These are phyloP conservation scores for Boletus tomentosulus DNA, from an alignment of 768 basidiomycete genomes.

Conservation along the genomic window DNA sequence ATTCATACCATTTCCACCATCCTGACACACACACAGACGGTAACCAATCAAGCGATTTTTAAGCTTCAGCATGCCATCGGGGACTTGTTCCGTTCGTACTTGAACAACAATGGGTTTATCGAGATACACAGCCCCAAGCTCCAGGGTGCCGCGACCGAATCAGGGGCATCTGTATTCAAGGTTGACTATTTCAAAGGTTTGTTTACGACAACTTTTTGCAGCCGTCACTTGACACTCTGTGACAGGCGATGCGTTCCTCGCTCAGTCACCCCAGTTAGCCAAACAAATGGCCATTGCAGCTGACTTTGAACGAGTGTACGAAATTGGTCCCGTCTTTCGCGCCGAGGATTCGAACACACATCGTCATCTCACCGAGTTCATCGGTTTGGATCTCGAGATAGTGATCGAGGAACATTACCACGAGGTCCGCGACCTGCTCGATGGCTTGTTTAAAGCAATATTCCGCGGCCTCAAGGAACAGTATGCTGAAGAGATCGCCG, in stretches of 20 bases:
- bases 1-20: not conserved
- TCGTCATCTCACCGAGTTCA: conserved; percentile 97
- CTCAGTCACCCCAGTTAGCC: conserved; percentile 94
- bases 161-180: conserved; percentile 96
- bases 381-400: conserved; percentile 99
- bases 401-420: conserved; percentile 98
- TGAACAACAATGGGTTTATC: conserved; percentile 71
- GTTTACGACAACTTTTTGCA: not conserved
- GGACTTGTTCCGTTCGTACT: conserved; percentile 79
- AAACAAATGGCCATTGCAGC: conserved; percentile 99
- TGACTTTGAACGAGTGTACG: conserved; percentile 97
- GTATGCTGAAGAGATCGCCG: conserved; percentile 78
- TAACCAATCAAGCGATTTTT: conserved; percentile 95
- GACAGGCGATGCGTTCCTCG: conserved; percentile 85
- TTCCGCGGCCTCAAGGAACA: conserved; percentile 79
- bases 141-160: conserved; percentile 95
- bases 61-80: conserved; percentile 86
- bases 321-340: conserved; percentile 95
- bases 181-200: conserved; percentile 93
- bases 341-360: conserved; percentile 97
- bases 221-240: not conserved
- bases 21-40: conserved; percentile 53
- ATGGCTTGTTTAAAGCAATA: conserved; percentile 79
- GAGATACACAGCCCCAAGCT: conserved; percentile 99
- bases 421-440: conserved; percentile 91